phyloP scores from a whole-genome alignment of 2,329 filamentous ascomycete genomes.

The Botrytis cinerea region DNA sequence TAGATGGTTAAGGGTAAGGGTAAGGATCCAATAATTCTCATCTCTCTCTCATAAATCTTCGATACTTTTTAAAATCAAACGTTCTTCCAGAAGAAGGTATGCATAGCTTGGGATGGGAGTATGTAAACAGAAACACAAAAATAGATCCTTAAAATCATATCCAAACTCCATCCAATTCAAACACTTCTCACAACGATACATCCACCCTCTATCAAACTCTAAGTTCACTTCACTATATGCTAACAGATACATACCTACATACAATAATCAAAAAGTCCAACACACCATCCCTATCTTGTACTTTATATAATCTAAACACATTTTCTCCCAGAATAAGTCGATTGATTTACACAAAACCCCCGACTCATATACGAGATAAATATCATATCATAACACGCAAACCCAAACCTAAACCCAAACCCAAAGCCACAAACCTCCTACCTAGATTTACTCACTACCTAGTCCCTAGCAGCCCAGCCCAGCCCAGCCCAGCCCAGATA shows the following conservation, averaged over 20 bases:
- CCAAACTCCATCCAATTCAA: background rate
- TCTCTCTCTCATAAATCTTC: background rate
- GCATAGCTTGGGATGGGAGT: accelerated
- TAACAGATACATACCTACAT: too few species aligned
- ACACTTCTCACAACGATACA: background rate
- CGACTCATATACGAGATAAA: background rate
- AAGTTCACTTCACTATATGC: too few species aligned
- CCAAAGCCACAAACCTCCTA: too few species aligned
- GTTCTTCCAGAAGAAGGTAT: accelerated
- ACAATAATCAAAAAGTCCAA: background rate
- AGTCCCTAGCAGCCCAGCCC: too few species aligned
- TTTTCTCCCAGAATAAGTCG: background rate
- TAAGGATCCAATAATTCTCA: background rate
- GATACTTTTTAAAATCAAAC: background rate
- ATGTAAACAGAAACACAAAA: background rate
- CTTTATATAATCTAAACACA: too few species aligned
- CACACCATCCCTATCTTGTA: accelerated
- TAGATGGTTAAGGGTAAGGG: background rate
- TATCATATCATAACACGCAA: too few species aligned
- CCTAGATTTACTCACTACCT: too few species aligned
- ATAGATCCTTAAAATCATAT: background rate
- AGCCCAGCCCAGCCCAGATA: too few species aligned
- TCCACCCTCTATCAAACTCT: background rate
- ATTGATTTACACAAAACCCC: background rate
- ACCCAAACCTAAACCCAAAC: too few species aligned